A percentile compares a stretch with the other conserved stretches of the same genome.
These are phyloP conservation scores for Cnidoscolus chayamansa DNA, from an alignment of 441 rosid species.

Conservation along the genomic window DNA sequence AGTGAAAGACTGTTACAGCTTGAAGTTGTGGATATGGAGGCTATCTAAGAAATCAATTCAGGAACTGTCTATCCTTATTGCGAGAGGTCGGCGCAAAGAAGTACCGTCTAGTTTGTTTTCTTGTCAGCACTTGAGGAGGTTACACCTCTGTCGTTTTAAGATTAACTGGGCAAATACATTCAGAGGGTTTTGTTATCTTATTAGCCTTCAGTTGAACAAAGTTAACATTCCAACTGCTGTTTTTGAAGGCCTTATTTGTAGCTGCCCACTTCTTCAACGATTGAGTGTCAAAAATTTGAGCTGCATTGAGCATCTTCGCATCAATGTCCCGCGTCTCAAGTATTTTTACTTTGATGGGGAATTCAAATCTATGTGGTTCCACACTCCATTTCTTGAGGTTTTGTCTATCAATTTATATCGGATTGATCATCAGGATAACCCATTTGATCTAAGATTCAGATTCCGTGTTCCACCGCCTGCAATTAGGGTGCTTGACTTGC, in stretches of 20 bases:
- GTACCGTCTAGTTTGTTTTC: constrained; percentile 19
- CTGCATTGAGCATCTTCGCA: constrained; percentile 22
- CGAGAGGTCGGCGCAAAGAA: constrained; percentile 15
- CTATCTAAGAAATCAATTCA: constrained; percentile 19
- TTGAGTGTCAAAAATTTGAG: constrained; percentile 13
- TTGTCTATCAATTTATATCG: constrained; percentile 18
- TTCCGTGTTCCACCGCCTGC: constrained; percentile 18
- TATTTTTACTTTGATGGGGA: constrained; percentile 25
- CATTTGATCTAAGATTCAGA: constrained; percentile 21
- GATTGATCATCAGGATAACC: constrained; percentile 19
- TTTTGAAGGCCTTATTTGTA: constrained; percentile 21
- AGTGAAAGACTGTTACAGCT: constrained; percentile 15
- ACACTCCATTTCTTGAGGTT: constrained; percentile 12
- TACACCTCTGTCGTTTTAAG: constrained; percentile 20
- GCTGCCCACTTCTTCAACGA: constrained; percentile 24
- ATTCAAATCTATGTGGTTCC: constrained; percentile 24
- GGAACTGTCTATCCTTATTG: constrained; percentile 14
- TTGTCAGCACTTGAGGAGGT: constrained; percentile 20
- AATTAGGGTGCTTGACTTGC: constrained; percentile 20
- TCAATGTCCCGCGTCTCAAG: constrained; percentile 23
- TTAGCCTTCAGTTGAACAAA: constrained; percentile 21
- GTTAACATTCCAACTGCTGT: constrained; percentile 12
- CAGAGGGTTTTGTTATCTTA: constrained; percentile 17
- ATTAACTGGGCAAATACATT: constrained; percentile 12
- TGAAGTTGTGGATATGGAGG: constrained; percentile 22